phyloP scores from a whole-genome alignment of 2,329 filamentous ascomycete genomes.

The Fusarium secorum region DNA sequence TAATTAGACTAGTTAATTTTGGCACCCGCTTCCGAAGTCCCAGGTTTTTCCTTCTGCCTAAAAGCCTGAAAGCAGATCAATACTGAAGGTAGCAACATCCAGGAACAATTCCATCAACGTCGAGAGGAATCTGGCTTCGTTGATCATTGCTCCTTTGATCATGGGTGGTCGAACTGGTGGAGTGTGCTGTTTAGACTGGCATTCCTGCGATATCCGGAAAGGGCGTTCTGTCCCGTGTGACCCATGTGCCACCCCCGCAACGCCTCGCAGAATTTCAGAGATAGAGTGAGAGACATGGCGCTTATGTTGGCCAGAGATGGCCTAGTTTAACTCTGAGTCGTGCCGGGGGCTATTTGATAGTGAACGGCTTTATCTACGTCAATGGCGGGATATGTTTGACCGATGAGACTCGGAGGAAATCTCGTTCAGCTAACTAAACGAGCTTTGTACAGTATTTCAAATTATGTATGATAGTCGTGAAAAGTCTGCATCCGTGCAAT shows the following conservation, averaged over 20 bases:
- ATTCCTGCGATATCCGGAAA: slow-evolving; percentile 5
- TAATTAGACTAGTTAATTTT: background rate
- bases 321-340: too few species aligned
- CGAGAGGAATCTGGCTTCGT: background rate
- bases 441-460: accelerated
- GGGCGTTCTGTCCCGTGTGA: background rate
- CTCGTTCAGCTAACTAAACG: accelerated
- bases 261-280: background rate
- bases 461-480: background rate
- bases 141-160: background rate
- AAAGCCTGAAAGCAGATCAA: background rate
- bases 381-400: background rate
- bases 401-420: background rate
- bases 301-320: too few species aligned
- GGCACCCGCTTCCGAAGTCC: background rate
- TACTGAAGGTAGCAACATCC: background rate
- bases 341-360: background rate
- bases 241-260: background rate
- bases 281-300: background rate
- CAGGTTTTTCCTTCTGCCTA: background rate
- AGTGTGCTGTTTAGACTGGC: background rate
- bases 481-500: background rate
- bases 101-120: slow-evolving; percentile 8
- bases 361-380: background rate
- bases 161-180: background rate